Evolutionary conservation across 805 yeast genomes (phyloP), one percentile per base, ranked within the genome.

Genomic region (Wickerhamiella domercqiae): DNA sequence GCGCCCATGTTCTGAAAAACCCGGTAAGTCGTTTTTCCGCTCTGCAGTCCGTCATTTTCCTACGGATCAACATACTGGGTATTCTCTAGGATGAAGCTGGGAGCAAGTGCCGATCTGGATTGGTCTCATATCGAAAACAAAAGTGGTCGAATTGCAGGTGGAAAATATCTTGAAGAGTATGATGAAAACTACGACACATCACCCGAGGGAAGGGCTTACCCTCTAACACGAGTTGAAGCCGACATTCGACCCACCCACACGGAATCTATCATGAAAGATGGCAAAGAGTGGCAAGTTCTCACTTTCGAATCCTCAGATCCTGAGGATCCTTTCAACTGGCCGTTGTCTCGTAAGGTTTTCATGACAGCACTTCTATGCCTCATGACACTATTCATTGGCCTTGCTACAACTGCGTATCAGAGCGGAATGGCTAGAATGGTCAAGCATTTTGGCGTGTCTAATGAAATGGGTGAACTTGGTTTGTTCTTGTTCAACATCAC

Each of bases 271-370:
- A 43, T 43, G 34, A 43, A 41, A 25, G 50, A 46, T 15, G 48
- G 39, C 6, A 45, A 45, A 40, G 50, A 46, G 39, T 46, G 50
- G 50, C 47, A 44, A 6, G 50, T 46, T 2, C 43, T 78, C 40
- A 87, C 81, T 54, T 80, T 82, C 53, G 95, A 86, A 39, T 84
- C 94, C 0, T 69, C 71, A 44, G 97, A 86, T 55, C 93, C 93
- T 0, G 87, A 73, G 49, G 86, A 86, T 58, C 96, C 96, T 21
- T 77, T 75, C 52, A 84, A 84, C 57, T 84, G 96, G 96, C 60
- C 68, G 19, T 38, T 61, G 22, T 47, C 48, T 45, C 38, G 55
- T 17, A 53, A 50, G 46, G 50, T 62, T 57, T 35, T 43, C 22
- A 53, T 77, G 53, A 83, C 96, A 0, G 53, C 78, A 21, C 45